A percentile compares a stretch with the other conserved stretches of the same genome.
phyloP scores from a whole-genome alignment of 371 early-diverging fungal genomes.

The Modicella reniformis region DNA sequence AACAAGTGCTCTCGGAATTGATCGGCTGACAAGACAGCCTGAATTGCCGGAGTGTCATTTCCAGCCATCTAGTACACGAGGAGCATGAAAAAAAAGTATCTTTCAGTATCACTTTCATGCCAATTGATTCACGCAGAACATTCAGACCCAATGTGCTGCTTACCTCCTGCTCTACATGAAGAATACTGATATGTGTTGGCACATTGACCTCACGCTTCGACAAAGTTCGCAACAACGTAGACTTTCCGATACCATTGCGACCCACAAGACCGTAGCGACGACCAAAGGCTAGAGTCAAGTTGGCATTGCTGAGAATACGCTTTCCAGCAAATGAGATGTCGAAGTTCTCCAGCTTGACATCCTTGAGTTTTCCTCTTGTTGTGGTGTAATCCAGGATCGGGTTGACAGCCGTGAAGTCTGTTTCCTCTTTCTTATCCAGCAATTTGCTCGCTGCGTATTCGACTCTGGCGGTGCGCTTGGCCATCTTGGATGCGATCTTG shows the following conservation, averaged over 20 bases:
- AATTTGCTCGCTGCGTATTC: conserved; percentile 86
- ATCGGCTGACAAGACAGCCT: conserved; percentile 93
- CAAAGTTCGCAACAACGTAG: conserved; percentile 94
- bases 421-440: conserved; percentile 73
- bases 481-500: conserved; percentile 90
- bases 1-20: conserved; percentile 92
- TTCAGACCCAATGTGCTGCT: background rate
- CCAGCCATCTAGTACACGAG: conserved; percentile 80
- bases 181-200: conserved; percentile 88
- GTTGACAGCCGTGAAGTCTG: conserved; percentile 77
- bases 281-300: conserved; percentile 85
- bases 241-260: conserved; percentile 98
- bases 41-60: conserved; percentile 87
- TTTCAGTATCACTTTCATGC: background rate
- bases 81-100: background rate
- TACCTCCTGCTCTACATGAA: conserved; percentile 98
- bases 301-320: conserved; percentile 90
- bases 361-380: conserved; percentile 88
- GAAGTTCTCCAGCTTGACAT: conserved; percentile 94
- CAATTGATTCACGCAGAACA: background rate
- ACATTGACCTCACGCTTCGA: conserved; percentile 89
- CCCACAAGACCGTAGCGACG: conserved; percentile 97
- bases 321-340: conserved; percentile 95
- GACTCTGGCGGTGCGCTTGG: conserved; percentile 75
- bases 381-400: conserved; percentile 87